Percentiles rank a stretch among this genome's conserved stretches.
Evolutionary conservation across 2,329 filamentous ascomycete species (phyloP).

Genomic region (Exophiala viscosa): DNA sequence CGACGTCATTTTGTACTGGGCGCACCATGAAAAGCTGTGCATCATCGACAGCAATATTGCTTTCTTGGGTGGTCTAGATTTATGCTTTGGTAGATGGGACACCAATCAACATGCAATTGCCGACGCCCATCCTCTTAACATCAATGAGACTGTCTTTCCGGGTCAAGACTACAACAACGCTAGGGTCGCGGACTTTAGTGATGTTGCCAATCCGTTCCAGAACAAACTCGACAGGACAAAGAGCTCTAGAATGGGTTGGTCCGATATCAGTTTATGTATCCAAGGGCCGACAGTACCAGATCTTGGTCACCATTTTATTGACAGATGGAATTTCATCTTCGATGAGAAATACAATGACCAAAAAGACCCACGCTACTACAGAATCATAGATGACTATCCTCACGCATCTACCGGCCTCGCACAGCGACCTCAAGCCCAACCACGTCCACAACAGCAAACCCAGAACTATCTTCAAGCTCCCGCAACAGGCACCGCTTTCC

Average conservation of each 20-base stretch:
- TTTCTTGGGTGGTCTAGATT: conserved; percentile 88
- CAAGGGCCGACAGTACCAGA: conserved; percentile 71
- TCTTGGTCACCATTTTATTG: conserved; percentile 72
- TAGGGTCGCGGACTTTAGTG: conserved; percentile 71
- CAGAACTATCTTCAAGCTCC: conserved; percentile 29
- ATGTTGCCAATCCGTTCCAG: conserved; percentile 73
- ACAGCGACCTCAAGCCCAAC: conserved; percentile 31
- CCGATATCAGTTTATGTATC: conserved; percentile 75
- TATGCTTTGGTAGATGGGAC: conserved; percentile 86
- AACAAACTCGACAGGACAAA: conserved; percentile 81
- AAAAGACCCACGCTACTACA: conserved; percentile 49
- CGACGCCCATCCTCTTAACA: conserved; percentile 73
- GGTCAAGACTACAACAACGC: conserved; percentile 95
- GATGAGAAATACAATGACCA: conserved; percentile 71
- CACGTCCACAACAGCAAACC: conserved; percentile 38
- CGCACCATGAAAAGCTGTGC: conserved; percentile 88
- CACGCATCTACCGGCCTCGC: conserved; percentile 31
- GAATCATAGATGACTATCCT: conserved; percentile 33
- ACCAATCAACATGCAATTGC: conserved; percentile 82
- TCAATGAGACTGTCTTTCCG: conserved; percentile 74
- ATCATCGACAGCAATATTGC: conserved; percentile 72
- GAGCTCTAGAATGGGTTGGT: conserved; percentile 88
- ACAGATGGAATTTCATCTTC: conserved; percentile 91
- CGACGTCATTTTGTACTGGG: conserved; percentile 83
- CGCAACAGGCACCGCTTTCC: conserved; percentile 23